Evolutionary conservation across 2,329 filamentous ascomycete genomes (phyloP).

Genomic region (Dothistroma pini): DNA sequence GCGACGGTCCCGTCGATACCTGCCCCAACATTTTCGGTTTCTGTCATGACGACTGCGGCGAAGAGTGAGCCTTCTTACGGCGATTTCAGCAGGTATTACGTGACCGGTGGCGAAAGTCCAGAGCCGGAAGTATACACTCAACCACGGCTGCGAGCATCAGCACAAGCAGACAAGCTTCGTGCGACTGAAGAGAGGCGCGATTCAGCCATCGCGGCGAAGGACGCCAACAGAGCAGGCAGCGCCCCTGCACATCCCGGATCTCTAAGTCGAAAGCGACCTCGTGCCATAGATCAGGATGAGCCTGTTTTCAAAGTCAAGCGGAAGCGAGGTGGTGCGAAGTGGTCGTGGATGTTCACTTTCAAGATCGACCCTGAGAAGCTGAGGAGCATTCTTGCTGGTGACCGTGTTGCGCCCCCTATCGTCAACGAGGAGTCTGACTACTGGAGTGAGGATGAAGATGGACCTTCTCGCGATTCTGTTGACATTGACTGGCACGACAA

Average conservation of each 20-base stretch:
- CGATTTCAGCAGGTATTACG: not conserved
- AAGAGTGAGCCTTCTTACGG: not conserved
- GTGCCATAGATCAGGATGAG: not conserved
- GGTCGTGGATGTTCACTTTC: conserved; percentile 4
- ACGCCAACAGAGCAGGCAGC: not conserved
- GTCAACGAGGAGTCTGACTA: conserved; percentile 1
- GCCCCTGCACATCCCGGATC: not conserved
- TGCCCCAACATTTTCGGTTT: not conserved
- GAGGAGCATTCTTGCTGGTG: not conserved
- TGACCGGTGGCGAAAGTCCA: not conserved
- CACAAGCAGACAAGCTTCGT: not conserved
- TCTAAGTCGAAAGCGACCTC: conserved; percentile 1
- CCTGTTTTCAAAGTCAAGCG: conserved; percentile 2
- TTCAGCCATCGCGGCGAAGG: not conserved
- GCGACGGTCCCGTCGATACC: not conserved
- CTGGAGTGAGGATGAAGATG: not conserved
- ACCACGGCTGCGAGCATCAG: not conserved
- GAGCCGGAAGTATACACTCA: not conserved
- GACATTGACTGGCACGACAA: not conserved
- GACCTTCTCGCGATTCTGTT: not conserved
- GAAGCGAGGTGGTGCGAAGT: not conserved
- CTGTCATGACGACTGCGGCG: not conserved
- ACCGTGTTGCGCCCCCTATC: conserved; percentile 2
- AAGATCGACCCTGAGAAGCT: conserved; percentile 1
- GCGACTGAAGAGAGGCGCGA: not conserved